Evolutionary conservation across 495 filamentous ascomycete genomes (phyloP), one percentile per base, ranked within the genome.

Genomic region (Pyronema domesticum): DNA sequence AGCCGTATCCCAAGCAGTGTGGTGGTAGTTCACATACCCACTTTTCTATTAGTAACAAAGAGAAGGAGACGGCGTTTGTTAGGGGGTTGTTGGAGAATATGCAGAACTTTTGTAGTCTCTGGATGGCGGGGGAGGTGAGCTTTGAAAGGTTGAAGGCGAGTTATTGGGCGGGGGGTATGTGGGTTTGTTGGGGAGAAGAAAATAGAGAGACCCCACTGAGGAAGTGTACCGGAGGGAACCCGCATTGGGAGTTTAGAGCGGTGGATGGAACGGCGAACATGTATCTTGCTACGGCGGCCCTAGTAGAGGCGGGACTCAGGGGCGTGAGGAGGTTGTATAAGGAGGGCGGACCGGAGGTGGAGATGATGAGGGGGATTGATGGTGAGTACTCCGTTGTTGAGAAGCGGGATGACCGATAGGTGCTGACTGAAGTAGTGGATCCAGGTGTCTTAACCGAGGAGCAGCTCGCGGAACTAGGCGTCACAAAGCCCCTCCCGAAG

Each of bases 211-310:
- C 75, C 6, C 73, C 84, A 5, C 68, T 89, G 23, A 70, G 85
- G 15, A 76, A 76, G 54, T 50, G 48, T 37, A 73, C 84, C 46
- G 72, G 70, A 49, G 70, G 65, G 13, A 53, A 60, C 30, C 57
- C 57, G 0, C 79, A 84, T 60, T 88, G 82, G 76, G 85, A 88
- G 65, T 35, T 89, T 7, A 79, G 81, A 61, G 71, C 72, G 57
- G 58, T 85, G 17, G 85, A 88, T 66, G 85, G 84, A 0, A 58
- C 83, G 14, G 78, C 84, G 3, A 89, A 88, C 59, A 74, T 80
- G 47, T 88, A 86, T 60, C 66, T 88, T 0, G 80, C 75, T 2
- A 57, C 83, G 2, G 77, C 79, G 10, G 82, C 82, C 0, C 64
- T 94, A 7, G 60, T 94, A 2, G 73, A 73, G 0, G 79, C 77